Evolutionary conservation across 306 rosid species (phyloP).

Genomic region (Notholithocarpus densiflorus): DNA sequence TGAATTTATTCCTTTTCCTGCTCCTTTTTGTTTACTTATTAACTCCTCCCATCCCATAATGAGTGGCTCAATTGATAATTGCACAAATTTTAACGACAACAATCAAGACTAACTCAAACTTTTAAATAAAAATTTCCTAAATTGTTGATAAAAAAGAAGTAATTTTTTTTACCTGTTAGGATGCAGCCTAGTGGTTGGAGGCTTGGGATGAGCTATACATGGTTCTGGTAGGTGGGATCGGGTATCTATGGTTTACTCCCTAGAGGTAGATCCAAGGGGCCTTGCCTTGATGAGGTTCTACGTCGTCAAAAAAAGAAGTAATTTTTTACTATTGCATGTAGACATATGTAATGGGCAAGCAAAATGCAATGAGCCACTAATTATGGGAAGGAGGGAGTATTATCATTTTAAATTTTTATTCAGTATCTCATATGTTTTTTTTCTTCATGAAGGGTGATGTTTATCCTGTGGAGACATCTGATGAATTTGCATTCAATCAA

Average conservation of each 20-base stretch:
- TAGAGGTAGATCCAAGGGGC: no score
- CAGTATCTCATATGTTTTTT: background rate
- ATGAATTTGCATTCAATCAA: constrained; percentile 52
- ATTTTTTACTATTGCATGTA: background rate
- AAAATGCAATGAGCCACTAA: background rate
- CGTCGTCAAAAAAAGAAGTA: no score
- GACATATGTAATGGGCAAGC: background rate
- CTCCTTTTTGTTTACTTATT: background rate
- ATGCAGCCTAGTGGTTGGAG: no score
- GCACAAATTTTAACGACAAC: background rate
- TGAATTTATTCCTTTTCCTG: background rate
- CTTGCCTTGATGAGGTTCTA: no score
- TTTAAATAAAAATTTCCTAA: background rate
- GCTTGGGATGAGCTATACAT: no score
- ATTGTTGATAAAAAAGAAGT: background rate
- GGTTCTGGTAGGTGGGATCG: no score
- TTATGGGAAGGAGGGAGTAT: background rate
- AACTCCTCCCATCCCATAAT: background rate
- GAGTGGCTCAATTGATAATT: background rate
- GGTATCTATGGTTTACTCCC: no score
- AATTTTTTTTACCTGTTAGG: no score
- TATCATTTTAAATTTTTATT: background rate
- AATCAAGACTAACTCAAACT: background rate
- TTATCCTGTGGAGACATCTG: constrained; percentile 77
- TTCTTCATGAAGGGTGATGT: constrained; percentile 70